Percentiles rank a stretch among this genome's conserved stretches.
Evolutionary conservation across 1,284 basidiomycete species (phyloP).

Genomic region (Malassezia furfur): DNA sequence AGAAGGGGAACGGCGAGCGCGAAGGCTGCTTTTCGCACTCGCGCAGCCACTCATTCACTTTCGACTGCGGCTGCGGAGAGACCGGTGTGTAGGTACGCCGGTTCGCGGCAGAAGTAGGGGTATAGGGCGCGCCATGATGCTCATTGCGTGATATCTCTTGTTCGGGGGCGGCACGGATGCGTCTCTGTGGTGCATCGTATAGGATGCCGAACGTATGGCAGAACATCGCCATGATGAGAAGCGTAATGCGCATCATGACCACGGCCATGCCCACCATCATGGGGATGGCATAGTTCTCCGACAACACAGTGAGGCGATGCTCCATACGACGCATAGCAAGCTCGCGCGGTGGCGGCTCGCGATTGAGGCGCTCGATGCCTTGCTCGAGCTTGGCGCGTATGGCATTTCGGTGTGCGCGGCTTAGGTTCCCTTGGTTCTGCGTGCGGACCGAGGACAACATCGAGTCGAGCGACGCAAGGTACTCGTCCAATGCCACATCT

Average conservation of each 20-base stretch:
- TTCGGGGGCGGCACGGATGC: not conserved
- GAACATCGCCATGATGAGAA: not conserved
- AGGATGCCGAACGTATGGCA: not conserved
- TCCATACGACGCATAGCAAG: not conserved
- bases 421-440: not conserved
- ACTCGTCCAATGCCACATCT: not conserved
- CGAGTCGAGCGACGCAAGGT: not conserved
- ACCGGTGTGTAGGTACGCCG: not conserved
- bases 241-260: not conserved
- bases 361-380: not conserved
- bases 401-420: not conserved
- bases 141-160: too few relatives aligned
- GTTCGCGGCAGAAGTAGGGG: not conserved
- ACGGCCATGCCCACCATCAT: not conserved
- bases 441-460: not conserved
- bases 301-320: not conserved
- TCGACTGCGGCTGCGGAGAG: not conserved
- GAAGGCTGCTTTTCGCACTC: not conserved
- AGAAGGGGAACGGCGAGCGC: not conserved
- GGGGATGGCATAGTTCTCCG: not conserved
- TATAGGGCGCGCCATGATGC: not conserved
- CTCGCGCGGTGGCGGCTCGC: not conserved
- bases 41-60: not conserved
- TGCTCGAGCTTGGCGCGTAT: slow-evolving; percentile 3
- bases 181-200: not conserved